These are phyloP conservation scores for Terana coerulea DNA, from an alignment of 768 basidiomycete genomes.

Conservation along the genomic window DNA sequence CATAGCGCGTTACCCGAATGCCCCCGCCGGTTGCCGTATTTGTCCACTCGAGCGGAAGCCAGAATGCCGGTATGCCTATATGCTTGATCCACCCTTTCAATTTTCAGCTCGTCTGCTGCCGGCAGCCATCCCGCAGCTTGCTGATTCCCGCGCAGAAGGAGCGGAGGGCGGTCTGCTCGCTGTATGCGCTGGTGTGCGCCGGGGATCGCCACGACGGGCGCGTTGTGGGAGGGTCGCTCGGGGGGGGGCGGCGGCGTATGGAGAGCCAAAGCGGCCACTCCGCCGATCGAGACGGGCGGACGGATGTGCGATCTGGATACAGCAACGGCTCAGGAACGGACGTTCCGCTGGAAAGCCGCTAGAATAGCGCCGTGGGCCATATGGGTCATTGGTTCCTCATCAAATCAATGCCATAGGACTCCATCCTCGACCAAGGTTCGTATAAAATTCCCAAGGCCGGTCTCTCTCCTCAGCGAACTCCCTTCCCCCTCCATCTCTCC, in stretches of 20 bases:
- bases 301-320: background rate
- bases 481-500: background rate
- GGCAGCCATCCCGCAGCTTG: background rate
- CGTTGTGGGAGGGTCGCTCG: too few relatives aligned
- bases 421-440: background rate
- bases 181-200: too few relatives aligned
- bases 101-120: background rate
- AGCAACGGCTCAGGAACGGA: conserved; percentile 8
- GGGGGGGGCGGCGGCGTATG: background rate
- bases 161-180: background rate
- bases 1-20: background rate
- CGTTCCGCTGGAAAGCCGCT: background rate
- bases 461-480: conserved; percentile 2
- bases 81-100: background rate
- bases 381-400: conserved; percentile 7
- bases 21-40: background rate
- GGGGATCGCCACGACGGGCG: too few relatives aligned
- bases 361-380: conserved; percentile 2
- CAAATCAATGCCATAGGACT: conserved; percentile 3
- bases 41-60: background rate
- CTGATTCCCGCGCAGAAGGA: background rate
- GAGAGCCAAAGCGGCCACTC: background rate
- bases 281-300: background rate
- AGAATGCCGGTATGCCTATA: background rate
- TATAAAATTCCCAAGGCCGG: conserved; percentile 1